phyloP scores from a whole-genome alignment of 768 basidiomycete genomes.

The Pleurotus pulmonarius region DNA sequence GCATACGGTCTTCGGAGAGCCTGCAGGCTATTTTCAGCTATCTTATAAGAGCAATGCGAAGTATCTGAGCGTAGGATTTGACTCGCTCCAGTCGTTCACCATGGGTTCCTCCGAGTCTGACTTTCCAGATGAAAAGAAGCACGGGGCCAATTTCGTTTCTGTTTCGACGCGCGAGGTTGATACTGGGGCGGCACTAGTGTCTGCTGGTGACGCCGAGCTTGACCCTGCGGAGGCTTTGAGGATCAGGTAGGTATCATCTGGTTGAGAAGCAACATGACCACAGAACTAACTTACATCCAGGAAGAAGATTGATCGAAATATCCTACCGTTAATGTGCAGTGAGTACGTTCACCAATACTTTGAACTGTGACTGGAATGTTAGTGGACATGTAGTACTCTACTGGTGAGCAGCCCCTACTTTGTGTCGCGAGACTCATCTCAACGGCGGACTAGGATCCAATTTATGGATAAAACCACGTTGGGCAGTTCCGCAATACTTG shows the following conservation, averaged over 20 bases:
- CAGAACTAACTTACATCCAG: constrained; percentile 16
- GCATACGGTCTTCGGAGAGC: background rate
- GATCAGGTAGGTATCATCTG: constrained; percentile 38
- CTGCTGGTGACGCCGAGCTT: constrained; percentile 37
- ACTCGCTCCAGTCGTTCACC: background rate
- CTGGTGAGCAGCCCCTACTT: constrained; percentile 31
- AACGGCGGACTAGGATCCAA: constrained; percentile 48
- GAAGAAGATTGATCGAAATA: constrained; percentile 63
- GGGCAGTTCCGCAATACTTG: constrained; percentile 64
- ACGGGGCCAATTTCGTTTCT: constrained; percentile 26
- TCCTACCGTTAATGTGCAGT: constrained; percentile 73
- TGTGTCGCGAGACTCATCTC: background rate
- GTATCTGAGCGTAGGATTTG: background rate
- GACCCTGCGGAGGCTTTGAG: constrained; percentile 50
- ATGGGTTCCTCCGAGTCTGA: constrained; percentile 9
- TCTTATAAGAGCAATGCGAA: constrained; percentile 4
- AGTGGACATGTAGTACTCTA: constrained; percentile 40
- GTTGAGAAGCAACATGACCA: background rate
- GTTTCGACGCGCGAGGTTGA: constrained; percentile 51
- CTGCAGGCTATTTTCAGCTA: constrained; percentile 3
- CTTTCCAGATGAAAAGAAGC: constrained; percentile 22
- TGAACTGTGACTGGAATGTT: background rate
- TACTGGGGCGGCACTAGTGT: constrained; percentile 56
- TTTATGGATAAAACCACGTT: constrained; percentile 78
- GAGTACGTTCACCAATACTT: constrained; percentile 22